Percentiles rank a stretch among this genome's conserved stretches.
Conservation (phyloP, 2,329 filamentous ascomycete species). For the Stagonosporopsis cucurbitacearum region DNA sequence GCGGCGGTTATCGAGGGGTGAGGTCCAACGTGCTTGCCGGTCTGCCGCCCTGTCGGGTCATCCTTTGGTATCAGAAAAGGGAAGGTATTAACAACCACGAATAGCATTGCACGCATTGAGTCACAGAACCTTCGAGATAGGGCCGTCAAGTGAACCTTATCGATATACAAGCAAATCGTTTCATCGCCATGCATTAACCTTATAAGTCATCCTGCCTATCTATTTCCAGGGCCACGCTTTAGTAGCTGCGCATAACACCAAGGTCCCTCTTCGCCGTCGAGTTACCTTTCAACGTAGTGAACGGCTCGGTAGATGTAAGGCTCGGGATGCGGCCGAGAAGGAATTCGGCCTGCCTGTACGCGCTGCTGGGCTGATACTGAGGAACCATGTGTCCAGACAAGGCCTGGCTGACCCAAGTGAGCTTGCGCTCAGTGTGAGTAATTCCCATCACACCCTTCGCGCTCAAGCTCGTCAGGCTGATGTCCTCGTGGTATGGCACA, state of each 20-base stretch:
- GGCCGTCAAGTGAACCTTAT: background rate
- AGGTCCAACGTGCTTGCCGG: background rate
- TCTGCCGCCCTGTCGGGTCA: background rate
- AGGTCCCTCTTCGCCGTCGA: slow-evolving; percentile 22
- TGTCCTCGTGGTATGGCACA: slow-evolving; percentile 67
- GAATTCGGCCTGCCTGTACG: slow-evolving; percentile 77
- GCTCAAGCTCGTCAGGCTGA: slow-evolving; percentile 57
- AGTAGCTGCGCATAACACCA: slow-evolving; percentile 17
- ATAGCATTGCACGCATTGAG: background rate
- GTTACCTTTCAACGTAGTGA: slow-evolving; percentile 34
- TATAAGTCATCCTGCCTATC: slow-evolving; percentile 2
- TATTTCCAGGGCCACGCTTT: background rate
- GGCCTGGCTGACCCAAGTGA: slow-evolving; percentile 73
- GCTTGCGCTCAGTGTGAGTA: slow-evolving; percentile 73
- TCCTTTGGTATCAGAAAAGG: slow-evolving; percentile 9
- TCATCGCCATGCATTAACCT: background rate
- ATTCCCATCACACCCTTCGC: slow-evolving; percentile 73
- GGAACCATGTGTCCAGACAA: slow-evolving; percentile 71
- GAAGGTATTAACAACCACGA: background rate
- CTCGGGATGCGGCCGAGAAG: slow-evolving; percentile 72
- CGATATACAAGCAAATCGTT: background rate
- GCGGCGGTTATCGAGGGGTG: slow-evolving; percentile 15
- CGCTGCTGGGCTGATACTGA: slow-evolving; percentile 71
- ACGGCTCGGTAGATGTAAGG: slow-evolving; percentile 50
- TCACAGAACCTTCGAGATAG: background rate